Conservation (phyloP, 208 protist species). For the Angomonas deanei region DNA sequence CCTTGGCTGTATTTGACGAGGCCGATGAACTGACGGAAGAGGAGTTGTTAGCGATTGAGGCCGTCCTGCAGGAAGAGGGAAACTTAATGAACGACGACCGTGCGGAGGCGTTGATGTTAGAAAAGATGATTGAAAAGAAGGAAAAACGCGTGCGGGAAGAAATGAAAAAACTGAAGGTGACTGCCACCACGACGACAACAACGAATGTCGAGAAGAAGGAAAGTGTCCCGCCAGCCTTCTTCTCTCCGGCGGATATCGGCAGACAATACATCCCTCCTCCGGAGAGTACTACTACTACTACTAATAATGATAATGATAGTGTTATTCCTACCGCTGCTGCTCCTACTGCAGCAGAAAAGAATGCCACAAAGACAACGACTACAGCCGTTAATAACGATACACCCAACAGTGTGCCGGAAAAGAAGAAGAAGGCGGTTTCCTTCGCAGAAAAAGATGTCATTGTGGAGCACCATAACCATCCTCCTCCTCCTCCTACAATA, state of each 20-base stretch:
- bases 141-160: constrained; percentile 40
- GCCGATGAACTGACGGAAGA: constrained; percentile 74
- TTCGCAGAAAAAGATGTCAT: constrained; percentile 22
- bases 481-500: background rate
- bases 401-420: too few species aligned
- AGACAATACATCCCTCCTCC: background rate
- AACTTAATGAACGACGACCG: constrained; percentile 68
- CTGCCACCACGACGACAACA: background rate
- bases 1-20: constrained; percentile 63
- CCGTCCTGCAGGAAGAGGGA: constrained; percentile 53
- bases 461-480: constrained; percentile 51
- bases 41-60: constrained; percentile 72
- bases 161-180: background rate
- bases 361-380: background rate
- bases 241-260: constrained; percentile 41
- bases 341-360: background rate
- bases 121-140: constrained; percentile 81
- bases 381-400: too few species aligned
- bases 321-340: background rate
- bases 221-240: background rate
- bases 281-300: background rate
- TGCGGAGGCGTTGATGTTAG: constrained; percentile 73
- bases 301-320: background rate
- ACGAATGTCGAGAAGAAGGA: background rate
- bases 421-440: background rate